Evolutionary conservation across 371 early-diverging fungal species (phyloP).

Genomic region (Apophysomyces trapeziformis): DNA sequence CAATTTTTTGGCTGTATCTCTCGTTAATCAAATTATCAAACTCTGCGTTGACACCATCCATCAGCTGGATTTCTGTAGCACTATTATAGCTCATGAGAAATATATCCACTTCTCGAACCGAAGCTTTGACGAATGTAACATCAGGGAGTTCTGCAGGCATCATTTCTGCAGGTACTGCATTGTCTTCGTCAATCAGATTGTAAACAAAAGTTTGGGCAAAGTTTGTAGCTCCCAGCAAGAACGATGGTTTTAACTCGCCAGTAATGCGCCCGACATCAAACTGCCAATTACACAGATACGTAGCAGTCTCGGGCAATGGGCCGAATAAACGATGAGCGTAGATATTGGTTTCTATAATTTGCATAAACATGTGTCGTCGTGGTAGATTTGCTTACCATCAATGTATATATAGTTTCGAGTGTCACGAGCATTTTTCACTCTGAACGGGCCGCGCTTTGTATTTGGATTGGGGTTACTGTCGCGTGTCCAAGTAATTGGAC

Average conservation of each 20-base stretch:
- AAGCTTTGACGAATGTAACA: constrained; percentile 67
- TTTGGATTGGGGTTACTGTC: constrained; percentile 42
- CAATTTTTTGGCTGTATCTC: constrained; percentile 61
- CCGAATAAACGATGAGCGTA: constrained; percentile 80
- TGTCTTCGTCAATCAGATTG: constrained; percentile 76
- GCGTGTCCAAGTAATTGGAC: constrained; percentile 68
- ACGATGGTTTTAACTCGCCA: constrained; percentile 75
- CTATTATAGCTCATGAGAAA: constrained; percentile 67
- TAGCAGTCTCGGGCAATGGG: constrained; percentile 69
- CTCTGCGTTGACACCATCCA: constrained; percentile 63
- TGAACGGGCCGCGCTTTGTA: constrained; percentile 29
- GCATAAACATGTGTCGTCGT: not conserved
- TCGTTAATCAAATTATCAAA: constrained; percentile 73
- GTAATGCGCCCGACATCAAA: constrained; percentile 68
- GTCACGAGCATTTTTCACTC: constrained; percentile 45
- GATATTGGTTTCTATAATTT: constrained; percentile 54
- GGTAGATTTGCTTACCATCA: constrained; percentile 50
- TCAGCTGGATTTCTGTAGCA: constrained; percentile 57
- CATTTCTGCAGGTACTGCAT: constrained; percentile 63
- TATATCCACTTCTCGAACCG: constrained; percentile 63
- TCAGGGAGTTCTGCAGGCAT: constrained; percentile 58
- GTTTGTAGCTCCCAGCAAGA: constrained; percentile 58
- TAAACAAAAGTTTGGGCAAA: constrained; percentile 71
- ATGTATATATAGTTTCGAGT: constrained; percentile 61
- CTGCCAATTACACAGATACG: constrained; percentile 79